Evolutionary conservation across 2,329 filamentous ascomycete species (phyloP), one percentile per base, ranked within the genome.

Genomic region (Phaeomoniella chlamydospora): DNA sequence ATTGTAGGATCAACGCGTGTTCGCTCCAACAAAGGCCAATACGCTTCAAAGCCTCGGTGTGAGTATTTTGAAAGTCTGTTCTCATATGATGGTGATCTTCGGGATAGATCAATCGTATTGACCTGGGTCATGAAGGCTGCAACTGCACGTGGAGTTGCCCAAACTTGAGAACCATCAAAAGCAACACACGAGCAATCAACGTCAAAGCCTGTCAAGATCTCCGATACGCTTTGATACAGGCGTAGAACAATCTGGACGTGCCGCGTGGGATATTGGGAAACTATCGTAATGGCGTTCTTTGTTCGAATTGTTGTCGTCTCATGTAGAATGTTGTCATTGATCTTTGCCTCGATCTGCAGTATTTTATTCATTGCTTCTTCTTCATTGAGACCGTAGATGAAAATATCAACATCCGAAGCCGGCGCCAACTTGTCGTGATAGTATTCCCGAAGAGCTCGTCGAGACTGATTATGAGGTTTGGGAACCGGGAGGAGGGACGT

Each of bases 201-300:
- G 47, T 92, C 85, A 46, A 93, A 93, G 0, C 85, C 85, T 3
- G 84, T 85, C 15, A 93, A 66, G 22, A 93, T 87, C 53, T 92
- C 82, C 1, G 81, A 79, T 32, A 92, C 61, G 1, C 78, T 86
- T 49, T 84, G 83, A 62, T 93, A 92, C 26, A 90, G 74, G 22
- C 84, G 78, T 18, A 92, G 67, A 15, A 93, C 84, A 46, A 93
- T 85, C 65, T 88, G 82, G 3, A 92, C 70, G 51, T 92, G 84
- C 2, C 85, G 76, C 22, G 76, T 84, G 0, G 84, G 85, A 49
- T 90, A 87, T 53, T 88, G 77, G 31, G 78, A 84, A 19, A 74
- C 81, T 49, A 93, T 90, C 0, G 85, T 92, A 39, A 93, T 77
- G 6, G 84, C 80, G 49, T 92, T 80, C 61, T 88, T 92, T 13